Conservation (phyloP, 352 stramenopile species). For the Chloridella minuta region DNA sequence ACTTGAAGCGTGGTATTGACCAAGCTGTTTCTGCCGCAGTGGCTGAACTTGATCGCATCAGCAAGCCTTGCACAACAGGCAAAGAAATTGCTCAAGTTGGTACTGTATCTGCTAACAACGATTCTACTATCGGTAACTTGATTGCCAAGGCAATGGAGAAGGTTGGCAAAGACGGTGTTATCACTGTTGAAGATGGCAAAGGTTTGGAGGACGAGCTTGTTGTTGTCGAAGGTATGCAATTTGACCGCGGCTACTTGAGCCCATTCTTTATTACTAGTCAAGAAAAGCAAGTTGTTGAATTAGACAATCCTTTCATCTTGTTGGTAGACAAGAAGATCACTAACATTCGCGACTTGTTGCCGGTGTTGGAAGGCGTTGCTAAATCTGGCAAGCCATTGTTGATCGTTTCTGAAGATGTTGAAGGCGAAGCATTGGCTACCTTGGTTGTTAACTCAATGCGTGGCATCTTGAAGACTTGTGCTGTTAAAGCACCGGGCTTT, state of each 20-base stretch:
- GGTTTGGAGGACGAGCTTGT: slow-evolving; percentile 97
- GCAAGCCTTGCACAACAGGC: slow-evolving; percentile 78
- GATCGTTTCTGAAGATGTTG: slow-evolving; percentile 45
- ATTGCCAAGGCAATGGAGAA: slow-evolving; percentile 97
- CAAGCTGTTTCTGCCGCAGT: slow-evolving; percentile 80
- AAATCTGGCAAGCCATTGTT: slow-evolving; percentile 62
- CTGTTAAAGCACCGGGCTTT: slow-evolving; percentile 41
- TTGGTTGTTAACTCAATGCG: slow-evolving; percentile 55
- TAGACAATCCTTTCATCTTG: slow-evolving; percentile 94
- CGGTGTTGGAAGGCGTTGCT: slow-evolving; percentile 78
- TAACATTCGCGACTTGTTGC: slow-evolving; percentile 44
- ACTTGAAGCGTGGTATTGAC: slow-evolving; percentile 82
- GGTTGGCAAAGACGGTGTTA: slow-evolving; percentile 91
- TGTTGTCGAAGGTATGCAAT: slow-evolving; percentile 99
- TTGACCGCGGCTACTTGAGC: slow-evolving; percentile 97
- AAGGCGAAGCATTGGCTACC: slow-evolving; percentile 36
- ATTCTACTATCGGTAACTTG: slow-evolving; percentile 78
- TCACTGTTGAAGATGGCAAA: slow-evolving; percentile 76
- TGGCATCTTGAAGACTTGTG: slow-evolving; percentile 51
- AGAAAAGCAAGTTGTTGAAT: slow-evolving; percentile 89
- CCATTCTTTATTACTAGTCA: slow-evolving; percentile 99
- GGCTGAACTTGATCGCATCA: slow-evolving; percentile 63
- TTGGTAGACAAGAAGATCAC: slow-evolving; percentile 99
- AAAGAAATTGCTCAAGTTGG: slow-evolving; percentile 94
- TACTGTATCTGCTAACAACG: slow-evolving; percentile 95